phyloP scores from a whole-genome alignment of 805 yeast genomes.

The Candida maris region DNA sequence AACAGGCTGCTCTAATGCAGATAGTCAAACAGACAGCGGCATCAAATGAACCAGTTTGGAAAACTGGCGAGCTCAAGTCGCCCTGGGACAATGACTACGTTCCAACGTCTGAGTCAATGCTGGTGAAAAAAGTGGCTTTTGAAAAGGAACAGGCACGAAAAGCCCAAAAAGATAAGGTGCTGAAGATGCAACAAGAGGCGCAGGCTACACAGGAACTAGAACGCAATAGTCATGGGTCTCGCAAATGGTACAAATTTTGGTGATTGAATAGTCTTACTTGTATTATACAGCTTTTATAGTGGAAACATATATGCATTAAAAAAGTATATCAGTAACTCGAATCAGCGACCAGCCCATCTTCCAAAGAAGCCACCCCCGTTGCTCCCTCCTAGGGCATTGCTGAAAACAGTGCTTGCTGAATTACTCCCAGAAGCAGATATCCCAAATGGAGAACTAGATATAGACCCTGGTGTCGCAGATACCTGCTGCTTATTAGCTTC shows the following conservation, averaged over 20 bases:
- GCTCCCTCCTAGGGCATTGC: slow-evolving; percentile 10
- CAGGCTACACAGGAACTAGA: slow-evolving; percentile 23
- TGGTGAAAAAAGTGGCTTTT: slow-evolving; percentile 40
- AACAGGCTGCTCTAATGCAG: slow-evolving; percentile 66
- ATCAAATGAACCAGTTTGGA: slow-evolving; percentile 80
- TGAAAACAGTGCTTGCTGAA: slow-evolving; percentile 4
- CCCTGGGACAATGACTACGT: slow-evolving; percentile 58
- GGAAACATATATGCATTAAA: background rate
- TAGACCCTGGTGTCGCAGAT: slow-evolving; percentile 19
- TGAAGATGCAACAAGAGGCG: slow-evolving; percentile 36
- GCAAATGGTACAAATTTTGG: slow-evolving; percentile 27
- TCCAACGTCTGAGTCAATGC: slow-evolving; percentile 32
- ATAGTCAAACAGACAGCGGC: slow-evolving; percentile 60
- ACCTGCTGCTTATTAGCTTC: slow-evolving; percentile 55
- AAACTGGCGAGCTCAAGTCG: slow-evolving; percentile 62
- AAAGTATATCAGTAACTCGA: too few species aligned
- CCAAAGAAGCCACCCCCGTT: slow-evolving; percentile 11
- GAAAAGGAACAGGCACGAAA: slow-evolving; percentile 45
- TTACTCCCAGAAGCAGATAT: slow-evolving; percentile 26
- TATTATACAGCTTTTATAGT: background rate
- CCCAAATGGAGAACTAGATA: slow-evolving; percentile 9
- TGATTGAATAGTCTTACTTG: slow-evolving; percentile 3
- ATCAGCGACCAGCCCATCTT: slow-evolving; percentile 14
- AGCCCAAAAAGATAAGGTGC: slow-evolving; percentile 37
- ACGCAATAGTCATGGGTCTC: background rate